A percentile compares a stretch with the other conserved stretches of the same genome.
phyloP scores from a whole-genome alignment of 2,329 filamentous ascomycete genomes.

The Lecanicillium sp. region DNA sequence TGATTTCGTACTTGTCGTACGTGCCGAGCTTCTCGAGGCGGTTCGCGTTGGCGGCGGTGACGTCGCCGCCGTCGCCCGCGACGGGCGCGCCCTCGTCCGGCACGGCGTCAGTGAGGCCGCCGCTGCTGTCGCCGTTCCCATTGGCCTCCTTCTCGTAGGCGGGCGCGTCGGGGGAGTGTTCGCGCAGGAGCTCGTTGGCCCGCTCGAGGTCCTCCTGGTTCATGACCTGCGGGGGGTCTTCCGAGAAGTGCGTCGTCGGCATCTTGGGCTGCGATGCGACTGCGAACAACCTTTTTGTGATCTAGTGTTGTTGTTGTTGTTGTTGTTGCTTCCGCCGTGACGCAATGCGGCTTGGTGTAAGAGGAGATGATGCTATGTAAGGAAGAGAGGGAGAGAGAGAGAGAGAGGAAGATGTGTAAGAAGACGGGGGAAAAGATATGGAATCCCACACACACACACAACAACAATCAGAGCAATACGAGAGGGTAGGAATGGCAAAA shows the following conservation, averaged over 20 bases:
- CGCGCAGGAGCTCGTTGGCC: slow-evolving; percentile 33
- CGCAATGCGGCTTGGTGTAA: neutral
- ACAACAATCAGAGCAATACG: neutral
- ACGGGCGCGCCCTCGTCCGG: neutral
- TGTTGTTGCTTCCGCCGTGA: neutral
- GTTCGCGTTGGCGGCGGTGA: neutral
- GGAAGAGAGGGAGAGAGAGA: neutral
- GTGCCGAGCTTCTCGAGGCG: slow-evolving; percentile 31
- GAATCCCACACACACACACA: neutral
- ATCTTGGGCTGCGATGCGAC: neutral
- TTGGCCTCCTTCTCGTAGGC: slow-evolving; percentile 15
- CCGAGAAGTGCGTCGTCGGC: slow-evolving; percentile 26
- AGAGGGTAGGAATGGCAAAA: neutral
- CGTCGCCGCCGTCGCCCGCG: slow-evolving; percentile 30
- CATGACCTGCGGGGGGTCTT: slow-evolving; percentile 33
- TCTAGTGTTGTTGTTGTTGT: no score
- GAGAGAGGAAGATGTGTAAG: neutral
- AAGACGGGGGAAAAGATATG: neutral
- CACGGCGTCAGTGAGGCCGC: slow-evolving; percentile 23
- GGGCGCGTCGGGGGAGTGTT: slow-evolving; percentile 1
- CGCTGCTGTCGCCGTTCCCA: slow-evolving; percentile 21
- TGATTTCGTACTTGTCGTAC: slow-evolving; percentile 40
- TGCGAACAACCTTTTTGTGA: neutral
- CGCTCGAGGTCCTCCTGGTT: slow-evolving; percentile 29
- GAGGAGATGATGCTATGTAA: neutral